phyloP scores from a whole-genome alignment of 148 eudicot genomes.

The Talinum fruticosum region DNA sequence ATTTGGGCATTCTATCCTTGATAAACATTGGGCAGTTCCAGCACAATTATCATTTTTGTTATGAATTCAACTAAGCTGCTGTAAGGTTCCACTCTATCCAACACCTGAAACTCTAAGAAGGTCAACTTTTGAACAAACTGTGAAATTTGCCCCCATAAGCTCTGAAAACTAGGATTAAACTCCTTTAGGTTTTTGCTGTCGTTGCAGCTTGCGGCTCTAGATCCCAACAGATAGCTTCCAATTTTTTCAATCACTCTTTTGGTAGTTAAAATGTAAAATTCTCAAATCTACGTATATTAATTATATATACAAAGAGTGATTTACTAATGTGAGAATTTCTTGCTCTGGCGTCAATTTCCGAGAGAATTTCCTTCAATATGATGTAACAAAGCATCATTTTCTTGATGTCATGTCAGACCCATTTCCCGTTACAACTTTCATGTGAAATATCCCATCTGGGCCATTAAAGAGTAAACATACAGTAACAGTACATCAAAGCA shows the following conservation, averaged over 20 bases:
- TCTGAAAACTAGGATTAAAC: background rate
- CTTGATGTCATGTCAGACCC: background rate
- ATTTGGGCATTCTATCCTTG: background rate
- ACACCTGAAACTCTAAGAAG: background rate
- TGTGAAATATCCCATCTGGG: background rate
- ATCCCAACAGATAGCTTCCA: background rate
- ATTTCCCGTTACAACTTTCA: background rate
- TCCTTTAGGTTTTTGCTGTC: background rate
- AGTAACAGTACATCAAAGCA: background rate
- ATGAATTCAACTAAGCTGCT: background rate
- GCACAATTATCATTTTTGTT: background rate
- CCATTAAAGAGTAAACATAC: background rate
- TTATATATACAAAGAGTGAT: background rate
- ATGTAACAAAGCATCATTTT: background rate
- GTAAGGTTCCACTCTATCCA: background rate
- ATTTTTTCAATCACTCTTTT: background rate
- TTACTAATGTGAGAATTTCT: background rate
- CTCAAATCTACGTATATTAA: background rate
- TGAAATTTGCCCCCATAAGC: background rate
- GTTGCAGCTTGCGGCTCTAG: background rate
- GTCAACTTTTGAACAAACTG: background rate
- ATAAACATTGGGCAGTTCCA: background rate
- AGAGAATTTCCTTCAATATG: background rate
- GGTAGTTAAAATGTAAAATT: no score
- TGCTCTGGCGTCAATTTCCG: background rate